phyloP scores from a whole-genome alignment of 192 early-diverging fungal species.

The Gonapodya sp. region DNA sequence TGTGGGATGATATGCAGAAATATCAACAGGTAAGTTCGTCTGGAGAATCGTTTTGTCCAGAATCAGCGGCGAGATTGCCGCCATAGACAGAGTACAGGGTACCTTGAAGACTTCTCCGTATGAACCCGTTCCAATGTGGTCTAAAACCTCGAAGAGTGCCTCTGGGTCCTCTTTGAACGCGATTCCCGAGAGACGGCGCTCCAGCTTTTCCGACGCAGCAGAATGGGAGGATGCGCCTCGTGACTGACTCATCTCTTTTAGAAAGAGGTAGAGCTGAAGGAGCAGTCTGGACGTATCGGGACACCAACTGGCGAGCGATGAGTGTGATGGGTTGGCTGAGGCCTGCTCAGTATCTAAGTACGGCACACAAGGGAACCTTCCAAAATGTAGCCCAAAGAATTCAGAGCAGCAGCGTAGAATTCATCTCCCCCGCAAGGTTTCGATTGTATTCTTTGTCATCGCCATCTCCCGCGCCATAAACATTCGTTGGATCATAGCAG shows the following conservation, averaged over 20 bases:
- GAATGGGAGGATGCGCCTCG: not conserved
- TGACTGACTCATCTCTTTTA: not conserved
- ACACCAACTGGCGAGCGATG: too few species aligned
- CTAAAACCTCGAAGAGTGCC: conserved; percentile 35
- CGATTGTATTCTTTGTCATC: too few species aligned
- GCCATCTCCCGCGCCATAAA: too few species aligned
- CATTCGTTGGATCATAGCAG: too few species aligned
- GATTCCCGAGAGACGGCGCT: conserved; percentile 14
- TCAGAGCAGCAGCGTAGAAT: too few species aligned
- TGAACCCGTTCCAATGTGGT: conserved; percentile 47
- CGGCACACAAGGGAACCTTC: too few species aligned
- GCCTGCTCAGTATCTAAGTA: too few species aligned
- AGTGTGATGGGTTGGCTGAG: too few species aligned
- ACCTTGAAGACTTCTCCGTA: conserved; percentile 49
- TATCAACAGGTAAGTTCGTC: not conserved
- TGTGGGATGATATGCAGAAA: not conserved
- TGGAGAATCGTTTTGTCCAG: not conserved
- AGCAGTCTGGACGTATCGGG: too few species aligned
- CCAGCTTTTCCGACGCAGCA: not conserved
- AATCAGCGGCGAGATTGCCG: not conserved
- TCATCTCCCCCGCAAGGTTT: too few species aligned
- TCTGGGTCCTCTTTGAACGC: conserved; percentile 36
- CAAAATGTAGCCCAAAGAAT: too few species aligned
- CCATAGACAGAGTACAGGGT: not conserved
- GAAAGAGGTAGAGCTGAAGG: too few species aligned